Evolutionary conservation across 2,329 filamentous ascomycete genomes (phyloP).

Genomic region (Exophiala viscosa): DNA sequence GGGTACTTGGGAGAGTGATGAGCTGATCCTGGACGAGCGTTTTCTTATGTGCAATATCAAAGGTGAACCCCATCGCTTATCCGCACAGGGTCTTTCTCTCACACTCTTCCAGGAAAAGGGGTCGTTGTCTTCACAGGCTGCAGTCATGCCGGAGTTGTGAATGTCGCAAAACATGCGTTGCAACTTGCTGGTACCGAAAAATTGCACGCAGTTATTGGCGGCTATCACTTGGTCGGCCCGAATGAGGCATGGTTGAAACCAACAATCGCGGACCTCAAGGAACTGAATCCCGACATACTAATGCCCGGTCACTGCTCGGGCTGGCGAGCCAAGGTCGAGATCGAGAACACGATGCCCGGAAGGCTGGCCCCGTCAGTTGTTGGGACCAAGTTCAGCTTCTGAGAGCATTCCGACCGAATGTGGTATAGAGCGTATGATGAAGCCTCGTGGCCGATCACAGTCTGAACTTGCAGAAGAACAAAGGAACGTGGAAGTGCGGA

Average conservation of each 20-base stretch:
- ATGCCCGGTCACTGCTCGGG: slow-evolving; percentile 56
- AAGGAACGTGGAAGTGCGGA: too few species aligned
- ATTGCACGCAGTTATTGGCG: slow-evolving; percentile 51
- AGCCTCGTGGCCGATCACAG: too few species aligned
- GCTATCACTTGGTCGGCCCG: slow-evolving; percentile 52
- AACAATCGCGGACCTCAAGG: slow-evolving; percentile 49
- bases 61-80: slow-evolving; percentile 33
- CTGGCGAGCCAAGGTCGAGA: slow-evolving; percentile 53
- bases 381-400: slow-evolving; percentile 43
- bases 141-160: slow-evolving; percentile 55
- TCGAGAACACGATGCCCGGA: slow-evolving; percentile 51
- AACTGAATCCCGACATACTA: slow-evolving; percentile 46
- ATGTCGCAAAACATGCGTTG: slow-evolving; percentile 47
- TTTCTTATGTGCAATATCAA: slow-evolving; percentile 54
- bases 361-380: slow-evolving; percentile 50
- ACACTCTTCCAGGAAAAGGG: slow-evolving; percentile 42
- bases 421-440: too few species aligned
- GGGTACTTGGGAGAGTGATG: slow-evolving; percentile 47
- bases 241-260: slow-evolving; percentile 42
- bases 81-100: background rate
- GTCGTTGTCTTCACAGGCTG: slow-evolving; percentile 56
- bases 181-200: slow-evolving; percentile 36
- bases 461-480: too few species aligned
- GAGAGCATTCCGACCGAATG: background rate
- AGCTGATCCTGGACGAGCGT: slow-evolving; percentile 51